Evolutionary conservation across 805 yeast genomes (phyloP).

Genomic region (Candida ascalaphidarum): DNA sequence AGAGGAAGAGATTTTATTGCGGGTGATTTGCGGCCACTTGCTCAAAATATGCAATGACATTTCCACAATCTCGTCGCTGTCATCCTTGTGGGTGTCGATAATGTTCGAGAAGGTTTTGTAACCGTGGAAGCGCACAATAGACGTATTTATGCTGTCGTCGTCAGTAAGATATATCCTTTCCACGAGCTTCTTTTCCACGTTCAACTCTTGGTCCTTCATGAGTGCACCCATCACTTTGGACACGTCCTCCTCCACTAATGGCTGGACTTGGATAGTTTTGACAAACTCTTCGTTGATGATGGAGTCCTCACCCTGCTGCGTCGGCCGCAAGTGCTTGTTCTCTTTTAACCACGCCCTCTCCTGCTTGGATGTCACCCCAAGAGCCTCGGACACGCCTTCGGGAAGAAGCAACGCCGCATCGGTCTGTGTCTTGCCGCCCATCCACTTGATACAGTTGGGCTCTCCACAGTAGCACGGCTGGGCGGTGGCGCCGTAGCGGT

Average conservation of each 20-base stretch:
- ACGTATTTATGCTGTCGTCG: constrained; percentile 42
- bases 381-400: constrained; percentile 73
- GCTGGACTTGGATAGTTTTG: constrained; percentile 43
- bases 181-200: constrained; percentile 58
- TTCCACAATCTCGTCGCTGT: constrained; percentile 32
- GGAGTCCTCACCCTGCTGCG: constrained; percentile 46
- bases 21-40: constrained; percentile 50
- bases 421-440: constrained; percentile 97
- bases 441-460: constrained; percentile 80
- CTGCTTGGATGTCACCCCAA: constrained; percentile 61
- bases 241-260: constrained; percentile 51
- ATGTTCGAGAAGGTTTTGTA: constrained; percentile 67
- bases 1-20: constrained; percentile 68
- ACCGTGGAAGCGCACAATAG: constrained; percentile 76
- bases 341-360: constrained; percentile 67
- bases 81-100: constrained; percentile 16
- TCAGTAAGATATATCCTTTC: constrained; percentile 54
- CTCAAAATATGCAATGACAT: constrained; percentile 51
- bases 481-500: constrained; percentile 89
- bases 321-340: constrained; percentile 41
- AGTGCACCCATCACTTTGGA: constrained; percentile 74
- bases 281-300: constrained; percentile 61
- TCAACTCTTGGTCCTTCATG: constrained; percentile 63
- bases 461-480: constrained; percentile 95
- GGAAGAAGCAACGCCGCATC: constrained; percentile 83